Base-by-base conservation (phyloP, 1,284 basidiomycete genomes). In the Moesziomyces aphidis region DNA sequence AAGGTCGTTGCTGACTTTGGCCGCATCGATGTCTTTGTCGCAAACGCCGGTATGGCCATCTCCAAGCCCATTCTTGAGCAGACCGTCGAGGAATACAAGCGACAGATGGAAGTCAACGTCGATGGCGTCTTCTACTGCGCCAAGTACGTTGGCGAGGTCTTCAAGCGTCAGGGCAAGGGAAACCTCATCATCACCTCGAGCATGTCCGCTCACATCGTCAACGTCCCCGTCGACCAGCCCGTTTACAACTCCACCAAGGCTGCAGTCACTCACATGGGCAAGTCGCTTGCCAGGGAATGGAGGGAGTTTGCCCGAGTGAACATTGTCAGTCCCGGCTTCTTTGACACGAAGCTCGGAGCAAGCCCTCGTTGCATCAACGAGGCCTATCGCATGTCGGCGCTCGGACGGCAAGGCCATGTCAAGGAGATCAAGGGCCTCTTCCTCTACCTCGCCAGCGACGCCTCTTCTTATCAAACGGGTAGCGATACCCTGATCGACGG, bases 221-320 rank as follows among this genome's bases (percentile, higher is more conserved):
- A 81, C 47, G 77, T 79, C 0, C 76, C 77, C 21, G 65, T 77
- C 26, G 76, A 78, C 44, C 78, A 80, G 61, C 62, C 63, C 7
- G 65, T 62, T 13, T 79, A 77, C 77, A 80, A 80, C 56, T 61
- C 72, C 7, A 79, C 72, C 50, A 80, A 80, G 62, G 79, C 79
- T 13, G 79, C 79, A 13, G 77, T 81, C 56, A 78, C 67, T 5
- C 77, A 79, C 52, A 60, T 81, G 52, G 75, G 76, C 59, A 79
- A 76, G 50, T 68, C 60, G 13, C 69, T 81, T 15, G 79, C 79
- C 0, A 57, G 77, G 15, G 79, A 81, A 31, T 81, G 77, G 77
- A 55, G 77, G n/a, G 59, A 81, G 21, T 83, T 85, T 64, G 84
- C 85, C 3, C 76, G 85, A 2, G 78, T 82, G 69, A 85, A 85